phyloP scores from a whole-genome alignment of 2,329 filamentous ascomycete genomes.

The Scedosporium apiospermum region DNA sequence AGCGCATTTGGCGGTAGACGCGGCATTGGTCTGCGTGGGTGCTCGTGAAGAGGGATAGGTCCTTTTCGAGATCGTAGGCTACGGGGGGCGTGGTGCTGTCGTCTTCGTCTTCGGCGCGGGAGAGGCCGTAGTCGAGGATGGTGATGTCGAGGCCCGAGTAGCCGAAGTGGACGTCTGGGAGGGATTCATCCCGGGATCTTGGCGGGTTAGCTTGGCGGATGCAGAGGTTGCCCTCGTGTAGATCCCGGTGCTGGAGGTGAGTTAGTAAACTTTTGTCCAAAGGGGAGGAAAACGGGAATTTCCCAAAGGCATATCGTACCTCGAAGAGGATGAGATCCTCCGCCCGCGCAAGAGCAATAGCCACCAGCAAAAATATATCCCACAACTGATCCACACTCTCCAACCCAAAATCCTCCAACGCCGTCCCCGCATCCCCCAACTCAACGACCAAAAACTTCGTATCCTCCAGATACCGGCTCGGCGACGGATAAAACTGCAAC shows the following conservation, averaged over 20 bases:
- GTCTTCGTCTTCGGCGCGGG: slow-evolving; percentile 40
- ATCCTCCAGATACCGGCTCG: slow-evolving; percentile 46
- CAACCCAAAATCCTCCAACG: slow-evolving; percentile 49
- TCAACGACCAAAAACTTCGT: slow-evolving; percentile 54
- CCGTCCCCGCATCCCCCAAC: slow-evolving; percentile 51
- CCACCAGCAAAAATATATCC: slow-evolving; percentile 53
- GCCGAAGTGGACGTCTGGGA: slow-evolving; percentile 35
- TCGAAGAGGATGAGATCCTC: slow-evolving; percentile 52
- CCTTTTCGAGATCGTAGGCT: slow-evolving; percentile 50
- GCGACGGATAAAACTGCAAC: slow-evolving; percentile 53
- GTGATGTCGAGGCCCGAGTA: slow-evolving; percentile 54
- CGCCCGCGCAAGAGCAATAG: slow-evolving; percentile 50
- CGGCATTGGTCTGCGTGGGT: slow-evolving; percentile 50
- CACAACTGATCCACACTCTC: slow-evolving; percentile 42
- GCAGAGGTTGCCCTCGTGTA: slow-evolving; percentile 58
- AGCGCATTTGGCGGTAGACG: slow-evolving; percentile 54
- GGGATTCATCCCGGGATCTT: neutral
- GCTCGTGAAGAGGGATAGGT: slow-evolving; percentile 50
- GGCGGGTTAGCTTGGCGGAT: slow-evolving; percentile 34
- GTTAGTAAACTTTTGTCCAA: neutral
- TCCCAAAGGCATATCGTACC: slow-evolving; percentile 23
- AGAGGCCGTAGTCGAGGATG: slow-evolving; percentile 56
- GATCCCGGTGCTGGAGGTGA: slow-evolving; percentile 45
- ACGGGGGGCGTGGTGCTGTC: slow-evolving; percentile 27
- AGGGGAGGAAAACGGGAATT: neutral